Conservation (phyloP, 1,139 yeast species). For the Dujonia santamariae region DNA sequence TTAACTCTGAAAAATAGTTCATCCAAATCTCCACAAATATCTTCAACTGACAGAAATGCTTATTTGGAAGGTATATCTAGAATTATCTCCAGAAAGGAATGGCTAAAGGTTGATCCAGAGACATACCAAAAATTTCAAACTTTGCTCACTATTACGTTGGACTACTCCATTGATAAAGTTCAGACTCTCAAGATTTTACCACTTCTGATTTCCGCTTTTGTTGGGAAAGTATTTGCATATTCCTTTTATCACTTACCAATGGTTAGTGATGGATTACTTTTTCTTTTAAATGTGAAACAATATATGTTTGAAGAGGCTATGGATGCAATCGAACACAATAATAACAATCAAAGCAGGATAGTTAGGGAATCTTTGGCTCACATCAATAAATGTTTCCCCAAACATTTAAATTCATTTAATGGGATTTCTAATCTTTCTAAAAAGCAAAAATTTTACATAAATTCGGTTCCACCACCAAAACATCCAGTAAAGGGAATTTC, state of each 20-base stretch:
- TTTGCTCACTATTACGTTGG: slow-evolving; percentile 52
- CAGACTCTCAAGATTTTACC: slow-evolving; percentile 55
- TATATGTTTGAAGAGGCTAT: slow-evolving; percentile 21
- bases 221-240: slow-evolving; percentile 78
- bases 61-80: slow-evolving; percentile 73
- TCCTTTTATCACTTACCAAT: slow-evolving; percentile 58
- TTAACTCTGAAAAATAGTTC: slow-evolving; percentile 22
- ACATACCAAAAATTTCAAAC: slow-evolving; percentile 23
- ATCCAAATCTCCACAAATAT: slow-evolving; percentile 7
- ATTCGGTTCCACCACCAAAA: slow-evolving; percentile 46
- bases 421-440: slow-evolving; percentile 24
- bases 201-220: slow-evolving; percentile 62
- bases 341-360: neutral
- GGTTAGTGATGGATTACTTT: slow-evolving; percentile 61
- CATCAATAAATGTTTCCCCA: slow-evolving; percentile 2
- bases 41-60: slow-evolving; percentile 57
- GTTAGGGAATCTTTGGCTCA: neutral
- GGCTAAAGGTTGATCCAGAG: slow-evolving; percentile 37
- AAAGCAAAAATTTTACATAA: slow-evolving; percentile 26
- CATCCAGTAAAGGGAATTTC: slow-evolving; percentile 55
- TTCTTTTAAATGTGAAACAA: slow-evolving; percentile 57
- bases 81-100: slow-evolving; percentile 60
- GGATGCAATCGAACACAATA: slow-evolving; percentile 3
- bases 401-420: slow-evolving; percentile 30
- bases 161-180: slow-evolving; percentile 48